Conservation (phyloP, 371 early-diverging fungal genomes). For the Mucor piriformis region DNA sequence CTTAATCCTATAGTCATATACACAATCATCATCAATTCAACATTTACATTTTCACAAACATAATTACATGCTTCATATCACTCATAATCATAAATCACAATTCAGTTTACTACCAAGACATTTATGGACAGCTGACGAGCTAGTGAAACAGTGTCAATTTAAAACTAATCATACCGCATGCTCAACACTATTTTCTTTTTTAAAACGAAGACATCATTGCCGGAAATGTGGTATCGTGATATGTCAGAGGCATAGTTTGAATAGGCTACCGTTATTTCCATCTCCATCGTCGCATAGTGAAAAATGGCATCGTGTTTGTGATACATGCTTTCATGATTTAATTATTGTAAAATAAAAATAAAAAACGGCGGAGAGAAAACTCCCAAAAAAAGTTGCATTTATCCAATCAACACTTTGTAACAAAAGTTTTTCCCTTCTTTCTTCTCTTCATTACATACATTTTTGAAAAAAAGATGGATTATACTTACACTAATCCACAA, state of each 20-base stretch:
- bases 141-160: slow-evolving; percentile 19
- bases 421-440: neutral
- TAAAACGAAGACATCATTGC: slow-evolving; percentile 32
- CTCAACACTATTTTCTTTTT: slow-evolving; percentile 17
- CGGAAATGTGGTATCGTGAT: slow-evolving; percentile 29
- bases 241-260: slow-evolving; percentile 31
- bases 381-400: neutral
- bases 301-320: slow-evolving; percentile 31
- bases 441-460: neutral
- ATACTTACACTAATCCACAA: slow-evolving; percentile 27
- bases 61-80: slow-evolving; percentile 18
- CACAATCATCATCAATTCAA: neutral
- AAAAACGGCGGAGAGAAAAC: neutral
- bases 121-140: slow-evolving; percentile 22
- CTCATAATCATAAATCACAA: slow-evolving; percentile 1
- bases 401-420: neutral
- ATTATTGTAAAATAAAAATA: slow-evolving; percentile 8
- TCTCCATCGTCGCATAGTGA: neutral
- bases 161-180: slow-evolving; percentile 8
- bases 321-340: slow-evolving; percentile 23
- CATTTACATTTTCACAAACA: slow-evolving; percentile 3
- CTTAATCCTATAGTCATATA: neutral
- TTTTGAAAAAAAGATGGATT: slow-evolving; percentile 18
- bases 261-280: slow-evolving; percentile 24
- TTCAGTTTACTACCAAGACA: slow-evolving; percentile 21